Evolutionary conservation across 345 rosid species (phyloP).

Genomic region (Rubroshorea leprosula): DNA sequence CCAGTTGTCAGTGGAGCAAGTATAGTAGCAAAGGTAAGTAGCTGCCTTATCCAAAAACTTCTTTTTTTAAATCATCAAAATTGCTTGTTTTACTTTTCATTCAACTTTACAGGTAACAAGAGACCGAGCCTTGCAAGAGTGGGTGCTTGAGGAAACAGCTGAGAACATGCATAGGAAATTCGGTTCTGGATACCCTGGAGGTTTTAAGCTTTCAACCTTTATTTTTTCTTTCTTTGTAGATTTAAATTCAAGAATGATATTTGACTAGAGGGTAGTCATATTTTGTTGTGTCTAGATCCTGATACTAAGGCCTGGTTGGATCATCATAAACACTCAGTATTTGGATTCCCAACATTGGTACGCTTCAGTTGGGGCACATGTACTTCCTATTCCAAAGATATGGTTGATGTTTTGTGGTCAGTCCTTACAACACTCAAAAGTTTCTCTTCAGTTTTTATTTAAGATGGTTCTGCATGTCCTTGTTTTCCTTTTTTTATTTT

Average conservation of each 20-base stretch:
- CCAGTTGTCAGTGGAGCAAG: slow-evolving; percentile 97
- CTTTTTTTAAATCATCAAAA: neutral
- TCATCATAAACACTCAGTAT: slow-evolving; percentile 64
- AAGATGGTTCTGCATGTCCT: neutral
- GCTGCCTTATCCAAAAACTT: neutral
- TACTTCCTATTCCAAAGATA: slow-evolving; percentile 52
- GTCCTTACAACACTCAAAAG: slow-evolving; percentile 11
- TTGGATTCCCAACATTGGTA: slow-evolving; percentile 87
- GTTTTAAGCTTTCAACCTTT: slow-evolving; percentile 22
- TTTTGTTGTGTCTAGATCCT: slow-evolving; percentile 51
- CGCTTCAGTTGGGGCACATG: slow-evolving; percentile 99
- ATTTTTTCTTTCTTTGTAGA: neutral
- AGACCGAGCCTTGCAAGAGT: slow-evolving; percentile 77
- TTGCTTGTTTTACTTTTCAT: neutral
- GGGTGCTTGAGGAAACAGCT: slow-evolving; percentile 78
- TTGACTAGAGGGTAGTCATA: slow-evolving; percentile 15
- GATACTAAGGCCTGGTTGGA: slow-evolving; percentile 83
- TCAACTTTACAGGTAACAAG: slow-evolving; percentile 64
- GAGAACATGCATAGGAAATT: slow-evolving; percentile 62
- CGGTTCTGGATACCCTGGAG: slow-evolving; percentile 99
- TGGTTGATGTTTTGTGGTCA: slow-evolving; percentile 71
- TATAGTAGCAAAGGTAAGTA: slow-evolving; percentile 89
- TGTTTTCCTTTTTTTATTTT: neutral
- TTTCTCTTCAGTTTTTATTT: neutral
- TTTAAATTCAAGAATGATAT: neutral